Evolutionary conservation across 345 rosid species (phyloP).

Genomic region (Ailanthus altissimus): DNA sequence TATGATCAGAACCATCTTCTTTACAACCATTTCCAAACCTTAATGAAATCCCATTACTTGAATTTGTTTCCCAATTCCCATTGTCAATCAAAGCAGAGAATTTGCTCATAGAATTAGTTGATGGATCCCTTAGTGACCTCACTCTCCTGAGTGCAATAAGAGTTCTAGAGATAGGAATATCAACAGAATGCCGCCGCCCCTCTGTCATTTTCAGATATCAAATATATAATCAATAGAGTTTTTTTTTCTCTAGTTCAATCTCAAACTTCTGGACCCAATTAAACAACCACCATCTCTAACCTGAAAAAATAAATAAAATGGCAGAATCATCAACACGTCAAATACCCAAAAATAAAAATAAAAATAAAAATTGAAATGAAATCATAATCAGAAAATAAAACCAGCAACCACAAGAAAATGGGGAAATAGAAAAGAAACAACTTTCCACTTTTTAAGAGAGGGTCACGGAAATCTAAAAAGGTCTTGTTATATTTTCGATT

Average conservation of each 20-base stretch:
- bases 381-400: not conserved
- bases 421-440: not conserved
- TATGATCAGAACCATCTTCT: constrained; percentile 34
- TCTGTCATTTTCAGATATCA: constrained; percentile 46
- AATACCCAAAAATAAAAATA: not conserved
- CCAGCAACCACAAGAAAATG: not conserved
- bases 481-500: not conserved
- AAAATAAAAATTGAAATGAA: not conserved
- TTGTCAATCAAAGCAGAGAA: constrained; percentile 78
- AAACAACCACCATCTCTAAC: constrained; percentile 22
- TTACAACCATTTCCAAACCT: constrained; percentile 37
- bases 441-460: not conserved
- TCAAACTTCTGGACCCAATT: constrained; percentile 23
- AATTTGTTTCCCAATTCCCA: constrained; percentile 85
- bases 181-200: constrained; percentile 84
- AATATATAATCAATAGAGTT: not conserved
- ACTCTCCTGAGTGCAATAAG: constrained; percentile 92
- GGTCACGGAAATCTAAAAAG: not conserved
- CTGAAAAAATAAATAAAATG: constrained; percentile 31
- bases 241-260: constrained; percentile 12
- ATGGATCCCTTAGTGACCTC: constrained; percentile 90
- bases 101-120: constrained; percentile 92
- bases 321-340: constrained; percentile 5
- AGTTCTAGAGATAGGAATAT: constrained; percentile 84
- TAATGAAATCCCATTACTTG: constrained; percentile 68